Conservation (phyloP, 129 eudicot genomes). For the Escallonia herrerae region DNA sequence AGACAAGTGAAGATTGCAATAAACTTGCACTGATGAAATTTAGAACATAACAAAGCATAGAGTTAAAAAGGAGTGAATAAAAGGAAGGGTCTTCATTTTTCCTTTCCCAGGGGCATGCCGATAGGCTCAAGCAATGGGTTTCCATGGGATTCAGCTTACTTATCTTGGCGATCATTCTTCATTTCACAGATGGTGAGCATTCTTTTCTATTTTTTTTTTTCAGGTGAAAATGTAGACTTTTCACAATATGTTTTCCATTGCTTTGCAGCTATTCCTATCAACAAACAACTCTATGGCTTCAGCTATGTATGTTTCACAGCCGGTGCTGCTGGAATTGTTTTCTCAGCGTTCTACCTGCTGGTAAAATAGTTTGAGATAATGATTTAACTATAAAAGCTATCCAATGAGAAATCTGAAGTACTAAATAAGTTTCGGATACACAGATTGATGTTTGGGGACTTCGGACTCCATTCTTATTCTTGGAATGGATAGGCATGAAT, state of each 20-base stretch:
- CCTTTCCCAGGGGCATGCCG: constrained; percentile 56
- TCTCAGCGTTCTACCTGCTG: constrained; percentile 63
- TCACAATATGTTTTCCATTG: not conserved
- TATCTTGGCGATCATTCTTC: constrained; percentile 59
- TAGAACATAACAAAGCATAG: too few relatives aligned
- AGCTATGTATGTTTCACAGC: constrained; percentile 86
- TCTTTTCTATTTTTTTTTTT: not conserved
- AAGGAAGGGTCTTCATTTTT: not conserved
- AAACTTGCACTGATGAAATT: not conserved
- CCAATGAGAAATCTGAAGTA: not conserved
- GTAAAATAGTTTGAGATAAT: constrained; percentile 20
- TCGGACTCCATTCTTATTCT: constrained; percentile 57
- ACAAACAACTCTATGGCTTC: constrained; percentile 84
- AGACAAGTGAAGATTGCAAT: too few relatives aligned
- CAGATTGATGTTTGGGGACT: constrained; percentile 82
- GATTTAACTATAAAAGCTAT: not conserved
- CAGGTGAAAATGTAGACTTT: not conserved
- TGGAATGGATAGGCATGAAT: constrained; percentile 92
- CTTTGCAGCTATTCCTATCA: constrained; percentile 73
- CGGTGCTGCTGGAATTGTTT: constrained; percentile 84
- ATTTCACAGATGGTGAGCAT: constrained; percentile 64
- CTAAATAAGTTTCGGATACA: not conserved
- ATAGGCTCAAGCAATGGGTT: constrained; percentile 88
- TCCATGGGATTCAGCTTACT: constrained; percentile 62
- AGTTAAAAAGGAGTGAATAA: not conserved